Evolutionary conservation across 495 filamentous ascomycete species (phyloP), one percentile per base, ranked within the genome.

Genomic region (Penicillium argentinense): DNA sequence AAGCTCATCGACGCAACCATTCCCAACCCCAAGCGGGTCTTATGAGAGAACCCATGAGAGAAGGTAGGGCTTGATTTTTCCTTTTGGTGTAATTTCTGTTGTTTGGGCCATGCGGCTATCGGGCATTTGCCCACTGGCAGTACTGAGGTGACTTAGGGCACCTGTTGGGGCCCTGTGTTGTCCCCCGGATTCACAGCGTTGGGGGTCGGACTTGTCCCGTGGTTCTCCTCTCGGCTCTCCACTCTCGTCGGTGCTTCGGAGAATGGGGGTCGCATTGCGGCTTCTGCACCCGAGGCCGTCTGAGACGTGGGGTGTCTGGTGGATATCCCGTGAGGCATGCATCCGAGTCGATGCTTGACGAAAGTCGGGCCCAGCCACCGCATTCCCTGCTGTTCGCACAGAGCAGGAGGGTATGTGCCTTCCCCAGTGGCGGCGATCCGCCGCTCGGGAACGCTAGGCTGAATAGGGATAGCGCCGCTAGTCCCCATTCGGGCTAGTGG

Each of bases 391-490:
- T n/a, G n/a, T n/a, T n/a, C n/a, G n/a, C n/a, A n/a, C n/a, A n/a
- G n/a, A n/a, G n/a, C n/a, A n/a, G n/a, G n/a, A n/a, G n/a, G n/a
- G n/a, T 39, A n/a, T 18, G 37, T 45, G 21, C 47, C 51, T 62
- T 56, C 59, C 59, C 57, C 56, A 50, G 58, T 63, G 58, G 61
- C 67, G 60, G 53, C 51, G 66, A 69, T 69, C 68, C 60, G 54
- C 62, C 40, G 58, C 64, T 67, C 68, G 68, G 68, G 68, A 68
- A 38, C 64, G 59, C 68, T 72, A 72, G 57, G 39, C 60, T 45
- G 7, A 11, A 42, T 4, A 9, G 50, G 45, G 21, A n/a, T 41
- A 34, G 9, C 8, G 36, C 29, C 5, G 25, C 6, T 9, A 9
- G 7, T 25, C 37, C 37, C 37, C 37, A 24, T 51, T 41, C 30